A percentile compares a stretch with the other conserved stretches of the same genome.
These are phyloP conservation scores for Helianthus tuberosus DNA, from an alignment of 129 eudicot genomes.

Conservation along the genomic window DNA sequence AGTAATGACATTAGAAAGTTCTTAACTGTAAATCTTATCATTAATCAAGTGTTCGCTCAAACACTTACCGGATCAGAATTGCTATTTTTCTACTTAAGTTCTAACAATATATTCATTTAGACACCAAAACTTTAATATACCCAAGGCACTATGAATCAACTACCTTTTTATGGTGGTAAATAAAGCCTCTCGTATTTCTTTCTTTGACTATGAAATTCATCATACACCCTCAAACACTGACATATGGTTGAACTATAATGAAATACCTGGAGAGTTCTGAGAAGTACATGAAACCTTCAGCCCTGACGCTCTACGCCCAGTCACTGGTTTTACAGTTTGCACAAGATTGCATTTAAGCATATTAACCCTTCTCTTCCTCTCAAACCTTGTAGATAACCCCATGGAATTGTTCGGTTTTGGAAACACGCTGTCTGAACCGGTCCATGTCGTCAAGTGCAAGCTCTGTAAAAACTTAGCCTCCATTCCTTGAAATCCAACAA, in stretches of 20 bases:
- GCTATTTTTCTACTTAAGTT: too few relatives aligned
- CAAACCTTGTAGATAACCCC: slow-evolving; percentile 39
- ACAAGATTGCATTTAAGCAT: slow-evolving; percentile 32
- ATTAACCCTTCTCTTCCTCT: slow-evolving; percentile 38
- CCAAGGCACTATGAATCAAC: too few relatives aligned
- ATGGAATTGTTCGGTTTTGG: slow-evolving; percentile 43
- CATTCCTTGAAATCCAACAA: slow-evolving; percentile 44
- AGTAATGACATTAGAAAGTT: too few relatives aligned
- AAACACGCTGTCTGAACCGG: slow-evolving; percentile 35
- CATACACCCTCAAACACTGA: slow-evolving; percentile 6
- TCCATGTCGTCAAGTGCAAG: slow-evolving; percentile 49
- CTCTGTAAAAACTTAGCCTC: slow-evolving; percentile 51
- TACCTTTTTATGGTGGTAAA: slow-evolving; percentile 2
- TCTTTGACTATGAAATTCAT: slow-evolving; percentile 13
- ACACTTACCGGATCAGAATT: too few relatives aligned
- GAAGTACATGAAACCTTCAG: slow-evolving; percentile 65
- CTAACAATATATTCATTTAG: too few relatives aligned
- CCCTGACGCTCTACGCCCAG: slow-evolving; percentile 32
- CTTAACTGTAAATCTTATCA: too few relatives aligned
- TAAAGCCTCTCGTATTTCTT: background rate
- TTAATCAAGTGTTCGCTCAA: too few relatives aligned
- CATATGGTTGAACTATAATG: slow-evolving; percentile 1
- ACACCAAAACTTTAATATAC: too few relatives aligned
- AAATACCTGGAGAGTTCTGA: slow-evolving; percentile 64
- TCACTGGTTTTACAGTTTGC: slow-evolving; percentile 28